Evolutionary conservation across 805 yeast genomes (phyloP).

Genomic region (Suhomyces faveliae): DNA sequence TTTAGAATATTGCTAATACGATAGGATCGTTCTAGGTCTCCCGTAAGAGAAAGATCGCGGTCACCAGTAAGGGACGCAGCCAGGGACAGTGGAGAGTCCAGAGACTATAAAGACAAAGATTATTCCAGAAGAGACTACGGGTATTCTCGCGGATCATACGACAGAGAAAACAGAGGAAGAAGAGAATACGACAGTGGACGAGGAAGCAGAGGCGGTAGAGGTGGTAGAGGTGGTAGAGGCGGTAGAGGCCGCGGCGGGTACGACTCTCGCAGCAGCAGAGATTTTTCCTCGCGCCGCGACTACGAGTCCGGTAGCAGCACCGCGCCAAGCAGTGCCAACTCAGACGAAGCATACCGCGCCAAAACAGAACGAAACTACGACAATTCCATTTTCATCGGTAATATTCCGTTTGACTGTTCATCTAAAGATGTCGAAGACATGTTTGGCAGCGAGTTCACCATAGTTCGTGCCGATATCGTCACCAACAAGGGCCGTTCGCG

Average conservation of each 20-base stretch:
- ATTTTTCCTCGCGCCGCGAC: constrained; percentile 20
- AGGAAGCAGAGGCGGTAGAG: constrained; percentile 16
- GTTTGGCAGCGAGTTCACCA: constrained; percentile 48
- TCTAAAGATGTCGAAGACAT: constrained; percentile 58
- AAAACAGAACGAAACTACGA: constrained; percentile 56
- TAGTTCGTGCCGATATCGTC: constrained; percentile 80
- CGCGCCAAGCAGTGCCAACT: constrained; percentile 25
- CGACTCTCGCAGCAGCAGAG: constrained; percentile 16
- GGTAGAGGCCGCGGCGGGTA: constrained; percentile 15
- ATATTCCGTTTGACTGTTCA: constrained; percentile 63
- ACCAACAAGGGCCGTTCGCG: constrained; percentile 75
- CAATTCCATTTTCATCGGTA: constrained; percentile 72
- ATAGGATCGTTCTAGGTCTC: constrained; percentile 29
- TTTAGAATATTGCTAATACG: constrained; percentile 8
- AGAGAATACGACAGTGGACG: constrained; percentile 19
- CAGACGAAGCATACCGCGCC: constrained; percentile 30
- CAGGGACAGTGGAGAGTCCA: constrained; percentile 5
- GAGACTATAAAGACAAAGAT: background rate
- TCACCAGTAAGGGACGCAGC: constrained; percentile 33
- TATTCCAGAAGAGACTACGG: constrained; percentile 5
- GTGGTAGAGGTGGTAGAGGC: constrained; percentile 20
- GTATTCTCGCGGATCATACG: constrained; percentile 13
- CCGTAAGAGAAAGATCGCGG: constrained; percentile 29
- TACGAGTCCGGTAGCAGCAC: constrained; percentile 23
- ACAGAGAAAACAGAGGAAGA: constrained; percentile 9